Conservation (phyloP, 176 grass and related monocot species). For the Puya raimondii region DNA sequence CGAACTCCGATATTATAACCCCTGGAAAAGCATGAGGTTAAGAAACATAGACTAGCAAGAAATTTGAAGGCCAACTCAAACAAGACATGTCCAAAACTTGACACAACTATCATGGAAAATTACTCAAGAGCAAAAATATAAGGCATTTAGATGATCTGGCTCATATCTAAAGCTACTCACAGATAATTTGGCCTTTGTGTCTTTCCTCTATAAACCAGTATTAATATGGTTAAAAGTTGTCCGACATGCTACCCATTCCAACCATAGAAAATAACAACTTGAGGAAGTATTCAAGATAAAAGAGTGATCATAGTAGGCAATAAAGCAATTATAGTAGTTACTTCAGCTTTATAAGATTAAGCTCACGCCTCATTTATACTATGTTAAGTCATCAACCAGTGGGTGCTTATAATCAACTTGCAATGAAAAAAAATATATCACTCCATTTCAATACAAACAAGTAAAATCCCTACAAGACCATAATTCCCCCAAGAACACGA, state of each 20-base stretch:
- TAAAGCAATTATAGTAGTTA: too few species aligned
- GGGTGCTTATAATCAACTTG: too few species aligned
- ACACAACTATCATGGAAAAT: background rate
- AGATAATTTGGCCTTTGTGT: background rate
- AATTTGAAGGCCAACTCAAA: background rate
- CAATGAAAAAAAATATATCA: too few species aligned
- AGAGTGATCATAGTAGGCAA: background rate
- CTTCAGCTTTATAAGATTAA: too few species aligned
- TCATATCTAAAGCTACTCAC: background rate
- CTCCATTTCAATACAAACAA: too few species aligned
- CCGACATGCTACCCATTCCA: background rate
- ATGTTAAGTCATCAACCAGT: too few species aligned
- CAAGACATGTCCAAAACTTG: background rate
- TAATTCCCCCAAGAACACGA: too few species aligned
- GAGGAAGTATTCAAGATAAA: background rate
- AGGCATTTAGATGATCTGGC: background rate
- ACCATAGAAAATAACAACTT: background rate
- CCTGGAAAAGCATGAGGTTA: conserved; percentile 37
- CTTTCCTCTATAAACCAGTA: background rate
- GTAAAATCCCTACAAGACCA: too few species aligned
- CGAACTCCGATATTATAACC: conserved; percentile 94
- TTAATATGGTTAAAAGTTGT: background rate
- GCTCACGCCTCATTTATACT: too few species aligned
- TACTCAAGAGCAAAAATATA: background rate
- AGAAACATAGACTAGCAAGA: background rate